phyloP scores from a whole-genome alignment of 2,329 filamentous ascomycete species.

The Ilyonectria robusta region DNA sequence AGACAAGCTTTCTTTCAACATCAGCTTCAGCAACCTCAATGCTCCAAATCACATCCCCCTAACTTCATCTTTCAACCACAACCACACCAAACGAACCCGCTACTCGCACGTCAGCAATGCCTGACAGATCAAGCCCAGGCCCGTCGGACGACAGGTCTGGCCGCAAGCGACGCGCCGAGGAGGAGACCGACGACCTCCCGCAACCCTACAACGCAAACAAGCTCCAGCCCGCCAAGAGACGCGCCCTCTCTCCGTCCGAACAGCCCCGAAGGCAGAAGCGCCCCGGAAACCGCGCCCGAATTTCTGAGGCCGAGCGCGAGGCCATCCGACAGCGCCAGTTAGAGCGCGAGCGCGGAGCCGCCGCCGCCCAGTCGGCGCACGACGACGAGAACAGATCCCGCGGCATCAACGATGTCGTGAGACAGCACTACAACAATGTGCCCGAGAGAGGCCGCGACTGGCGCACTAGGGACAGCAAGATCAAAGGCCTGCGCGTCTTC shows the following conservation, averaged over 20 bases:
- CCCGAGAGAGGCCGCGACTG: conserved; percentile 94
- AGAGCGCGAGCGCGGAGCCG: conserved; percentile 66
- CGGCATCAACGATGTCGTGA: conserved; percentile 85
- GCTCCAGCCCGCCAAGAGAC: conserved; percentile 71
- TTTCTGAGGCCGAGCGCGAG: conserved; percentile 77
- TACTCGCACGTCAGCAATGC: conserved; percentile 32
- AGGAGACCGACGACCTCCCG: conserved; percentile 63
- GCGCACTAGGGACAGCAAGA: conserved; percentile 93
- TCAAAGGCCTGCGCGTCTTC: conserved; percentile 93
- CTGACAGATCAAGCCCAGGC: conserved; percentile 33
- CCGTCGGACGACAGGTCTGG: conserved; percentile 38
- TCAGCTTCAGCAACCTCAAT: background rate
- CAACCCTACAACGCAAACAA: conserved; percentile 73
- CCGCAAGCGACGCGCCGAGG: conserved; percentile 52
- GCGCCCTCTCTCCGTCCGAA: conserved; percentile 68
- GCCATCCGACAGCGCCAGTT: conserved; percentile 75
- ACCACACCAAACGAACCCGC: background rate
- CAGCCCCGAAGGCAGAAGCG: conserved; percentile 77
- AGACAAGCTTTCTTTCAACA: conserved; percentile 9
- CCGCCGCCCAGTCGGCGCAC: conserved; percentile 53
- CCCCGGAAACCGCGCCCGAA: conserved; percentile 75
- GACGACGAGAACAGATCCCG: conserved; percentile 59
- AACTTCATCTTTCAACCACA: background rate
- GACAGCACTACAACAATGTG: conserved; percentile 95
- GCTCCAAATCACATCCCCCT: background rate